These are phyloP conservation scores for Castanea sativa DNA, from an alignment of 306 rosid genomes.

Conservation along the genomic window DNA sequence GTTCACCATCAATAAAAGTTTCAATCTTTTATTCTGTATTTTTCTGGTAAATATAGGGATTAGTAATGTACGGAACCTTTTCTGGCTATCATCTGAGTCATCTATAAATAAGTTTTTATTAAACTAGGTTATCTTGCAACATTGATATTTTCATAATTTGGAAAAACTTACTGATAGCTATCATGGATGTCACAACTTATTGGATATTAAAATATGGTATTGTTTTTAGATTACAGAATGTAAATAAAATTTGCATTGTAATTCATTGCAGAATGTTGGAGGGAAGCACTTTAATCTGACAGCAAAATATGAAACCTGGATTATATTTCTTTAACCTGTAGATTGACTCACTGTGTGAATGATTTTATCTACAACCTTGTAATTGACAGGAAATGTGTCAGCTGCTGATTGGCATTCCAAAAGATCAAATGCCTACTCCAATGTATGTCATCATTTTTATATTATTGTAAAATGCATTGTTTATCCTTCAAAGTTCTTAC, in stretches of 20 bases:
- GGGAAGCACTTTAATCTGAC: not conserved
- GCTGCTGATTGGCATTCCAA: constrained; percentile 48
- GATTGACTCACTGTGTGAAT: constrained; percentile 13
- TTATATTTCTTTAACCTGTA: constrained; percentile 5
- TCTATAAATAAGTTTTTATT: not conserved
- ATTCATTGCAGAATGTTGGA: not conserved
- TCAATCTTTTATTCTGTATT: no score
- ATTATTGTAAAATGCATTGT: constrained; percentile 1
- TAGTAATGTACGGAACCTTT: no score
- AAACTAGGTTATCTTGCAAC: not conserved
- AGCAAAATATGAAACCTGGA: not conserved
- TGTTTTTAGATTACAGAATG: not conserved
- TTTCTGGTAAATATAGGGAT: no score
- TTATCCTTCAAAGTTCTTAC: constrained; percentile 20
- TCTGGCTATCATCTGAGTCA: no score
- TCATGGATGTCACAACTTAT: not conserved
- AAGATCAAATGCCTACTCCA: constrained; percentile 35
- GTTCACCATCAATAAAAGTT: no score
- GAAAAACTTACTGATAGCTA: not conserved
- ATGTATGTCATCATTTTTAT: constrained; percentile 40
- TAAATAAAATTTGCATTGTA: not conserved
- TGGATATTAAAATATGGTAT: not conserved
- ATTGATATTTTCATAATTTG: not conserved
- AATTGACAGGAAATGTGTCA: constrained; percentile 37
- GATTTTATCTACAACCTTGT: constrained; percentile 23